Conservation (phyloP, 805 yeast species). For the Barnettozyma salicaria region DNA sequence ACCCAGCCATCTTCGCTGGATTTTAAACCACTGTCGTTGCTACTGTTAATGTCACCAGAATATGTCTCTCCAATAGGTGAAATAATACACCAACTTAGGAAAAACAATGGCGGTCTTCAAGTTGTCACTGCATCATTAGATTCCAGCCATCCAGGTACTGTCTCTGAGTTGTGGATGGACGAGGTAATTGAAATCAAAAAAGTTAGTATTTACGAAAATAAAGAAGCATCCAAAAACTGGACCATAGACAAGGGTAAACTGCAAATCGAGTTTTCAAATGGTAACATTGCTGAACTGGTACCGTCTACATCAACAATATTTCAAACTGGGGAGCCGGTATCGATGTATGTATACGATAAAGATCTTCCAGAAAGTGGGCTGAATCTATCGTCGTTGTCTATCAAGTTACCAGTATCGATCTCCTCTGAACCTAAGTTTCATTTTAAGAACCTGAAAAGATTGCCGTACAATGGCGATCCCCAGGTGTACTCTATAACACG, state of each 20-base stretch:
- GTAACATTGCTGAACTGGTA: neutral
- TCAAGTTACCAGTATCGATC: constrained; percentile 3
- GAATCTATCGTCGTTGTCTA: constrained; percentile 1
- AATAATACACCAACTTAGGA: neutral
- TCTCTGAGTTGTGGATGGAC: constrained; percentile 2
- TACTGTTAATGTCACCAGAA: constrained; percentile 1
- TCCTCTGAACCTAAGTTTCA: neutral
- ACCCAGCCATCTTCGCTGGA: too few species aligned
- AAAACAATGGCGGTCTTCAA: neutral
- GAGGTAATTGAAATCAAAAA: neutral
- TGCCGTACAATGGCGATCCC: too few species aligned
- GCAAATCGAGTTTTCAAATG: neutral
- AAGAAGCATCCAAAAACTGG: neutral
- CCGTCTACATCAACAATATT: neutral
- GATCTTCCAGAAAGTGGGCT: neutral
- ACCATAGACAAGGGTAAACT: neutral
- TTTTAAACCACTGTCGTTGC: neutral
- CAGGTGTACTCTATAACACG: too few species aligned
- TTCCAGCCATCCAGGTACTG: neutral
- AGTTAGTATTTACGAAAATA: neutral
- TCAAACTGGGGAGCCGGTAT: constrained; percentile 1
- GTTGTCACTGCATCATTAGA: constrained; percentile 1
- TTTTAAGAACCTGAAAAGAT: constrained; percentile 3
- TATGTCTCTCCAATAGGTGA: neutral
- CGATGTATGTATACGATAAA: neutral